Evolutionary conservation across 768 basidiomycete species (phyloP).

Genomic region (Leccinum incarnatum): DNA sequence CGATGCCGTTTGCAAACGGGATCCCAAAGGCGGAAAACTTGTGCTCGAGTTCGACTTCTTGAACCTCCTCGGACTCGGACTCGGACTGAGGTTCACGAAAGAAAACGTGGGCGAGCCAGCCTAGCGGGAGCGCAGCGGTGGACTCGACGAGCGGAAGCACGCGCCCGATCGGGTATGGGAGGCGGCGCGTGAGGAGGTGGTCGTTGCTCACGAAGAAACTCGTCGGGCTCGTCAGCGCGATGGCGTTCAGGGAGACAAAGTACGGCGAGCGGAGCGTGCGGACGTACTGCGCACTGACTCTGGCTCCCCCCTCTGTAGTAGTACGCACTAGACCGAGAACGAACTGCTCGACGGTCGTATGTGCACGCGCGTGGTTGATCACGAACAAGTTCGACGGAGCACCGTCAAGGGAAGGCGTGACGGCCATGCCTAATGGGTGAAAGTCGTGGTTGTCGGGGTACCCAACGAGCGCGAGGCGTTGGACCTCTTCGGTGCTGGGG

Average conservation of each 20-base stretch:
- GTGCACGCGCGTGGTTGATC: slow-evolving; percentile 63
- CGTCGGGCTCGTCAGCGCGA: slow-evolving; percentile 62
- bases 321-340: slow-evolving; percentile 44
- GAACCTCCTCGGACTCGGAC: not conserved
- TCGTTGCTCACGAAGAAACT: slow-evolving; percentile 76
- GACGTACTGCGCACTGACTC: slow-evolving; percentile 43
- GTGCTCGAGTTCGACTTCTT: slow-evolving; percentile 27
- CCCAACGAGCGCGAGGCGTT: slow-evolving; percentile 43
- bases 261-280: slow-evolving; percentile 58
- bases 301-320: slow-evolving; percentile 23
- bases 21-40: slow-evolving; percentile 45
- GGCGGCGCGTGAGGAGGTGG: slow-evolving; percentile 63
- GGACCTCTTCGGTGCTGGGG: slow-evolving; percentile 26
- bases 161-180: slow-evolving; percentile 47
- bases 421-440: slow-evolving; percentile 67
- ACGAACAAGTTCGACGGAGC: slow-evolving; percentile 58
- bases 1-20: slow-evolving; percentile 68
- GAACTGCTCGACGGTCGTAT: slow-evolving; percentile 70
- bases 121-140: slow-evolving; percentile 52
- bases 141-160: slow-evolving; percentile 56
- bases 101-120: slow-evolving; percentile 57
- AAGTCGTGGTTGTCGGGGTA: slow-evolving; percentile 63
- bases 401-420: slow-evolving; percentile 49
- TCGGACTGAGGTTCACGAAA: slow-evolving; percentile 27
- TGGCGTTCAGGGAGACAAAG: slow-evolving; percentile 63